Conservation (phyloP, 441 rosid species). For the Euphorbia celastroides region DNA sequence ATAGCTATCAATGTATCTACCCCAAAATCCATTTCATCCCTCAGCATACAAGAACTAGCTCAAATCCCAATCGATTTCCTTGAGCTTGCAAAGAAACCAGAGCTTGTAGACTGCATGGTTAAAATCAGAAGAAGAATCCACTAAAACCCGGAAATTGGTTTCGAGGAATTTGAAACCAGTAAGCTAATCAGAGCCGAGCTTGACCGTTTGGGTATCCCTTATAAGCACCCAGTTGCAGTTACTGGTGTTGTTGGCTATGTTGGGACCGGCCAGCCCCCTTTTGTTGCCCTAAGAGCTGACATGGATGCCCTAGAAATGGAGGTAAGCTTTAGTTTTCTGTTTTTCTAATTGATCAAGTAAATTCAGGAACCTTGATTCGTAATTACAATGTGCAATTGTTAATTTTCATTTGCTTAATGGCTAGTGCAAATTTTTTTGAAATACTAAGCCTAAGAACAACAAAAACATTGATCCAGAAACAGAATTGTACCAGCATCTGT, state of each 20-base stretch:
- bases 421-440: too few relatives aligned
- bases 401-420: not conserved
- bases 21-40: not conserved
- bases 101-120: conserved; percentile 16
- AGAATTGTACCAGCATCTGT: too few relatives aligned
- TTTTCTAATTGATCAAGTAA: too few relatives aligned
- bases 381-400: not conserved
- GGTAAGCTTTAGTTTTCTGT: conserved; percentile 18
- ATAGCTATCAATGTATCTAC: not conserved
- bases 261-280: conserved; percentile 58
- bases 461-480: too few relatives aligned
- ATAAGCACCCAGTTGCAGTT: conserved; percentile 54
- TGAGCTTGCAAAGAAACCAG: conserved; percentile 14
- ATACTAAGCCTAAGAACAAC: too few relatives aligned
- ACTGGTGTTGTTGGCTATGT: conserved; percentile 72
- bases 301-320: conserved; percentile 78
- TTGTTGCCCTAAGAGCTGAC: conserved; percentile 79
- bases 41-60: conserved; percentile 6
- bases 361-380: too few relatives aligned
- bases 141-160: conserved; percentile 70
- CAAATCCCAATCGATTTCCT: conserved; percentile 18
- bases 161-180: conserved; percentile 67
- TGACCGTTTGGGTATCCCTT: conserved; percentile 47
- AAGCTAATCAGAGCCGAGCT: conserved; percentile 62
- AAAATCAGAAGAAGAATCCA: conserved; percentile 64